Base-by-base conservation (phyloP, 345 rosid species). In the Moricandia arvensis region DNA sequence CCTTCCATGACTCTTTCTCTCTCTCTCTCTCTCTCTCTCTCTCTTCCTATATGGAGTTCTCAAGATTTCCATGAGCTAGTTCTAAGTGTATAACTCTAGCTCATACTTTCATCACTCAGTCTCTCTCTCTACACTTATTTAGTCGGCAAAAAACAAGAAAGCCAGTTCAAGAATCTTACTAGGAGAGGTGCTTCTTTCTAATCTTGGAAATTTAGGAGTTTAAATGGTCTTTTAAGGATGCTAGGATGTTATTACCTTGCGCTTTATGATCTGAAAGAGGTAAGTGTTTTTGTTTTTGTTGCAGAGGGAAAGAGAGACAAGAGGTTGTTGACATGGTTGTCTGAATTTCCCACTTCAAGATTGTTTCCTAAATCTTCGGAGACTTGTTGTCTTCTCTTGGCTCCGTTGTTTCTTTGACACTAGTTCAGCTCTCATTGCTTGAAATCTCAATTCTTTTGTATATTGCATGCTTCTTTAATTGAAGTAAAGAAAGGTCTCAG, bases 21-120 rank as follows among this genome's bases (percentile, higher is more conserved):
- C n/a, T n/a, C n/a, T n/a, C n/a, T n/a, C n/a, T n/a, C n/a, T n/a
- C n/a, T n/a, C n/a, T n/a, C n/a, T n/a, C 29, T 73, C 69, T 70
- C 72, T 66, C 62, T 45, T 8, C 18, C 76, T 71, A 43, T 71
- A 63, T 67, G 49, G 66, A 63, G 53, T 51, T 78, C 77, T 73
- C 67, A 67, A 78, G 78, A 78, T 60, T 78, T 66, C 27, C 78
- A 78, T 77, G 80, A 71, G 80, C 76, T 57, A 71, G 11, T 64
- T 61, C 43, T 71, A 15, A 71, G 27, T 65, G 80, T 71, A 58
- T 57, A 24, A 71, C 77, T 83, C 75, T 83, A 76, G 68, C 74
- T 91, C 49, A 63, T 86, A 84, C 69, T 86, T 77, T 82, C 83
- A n/a, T 81, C 69, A 51, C 73, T 29, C 54, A 58, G 45, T 51